Evolutionary conservation across 306 rosid species (phyloP), one percentile per base, ranked within the genome.

Genomic region (Sindora glabra): DNA sequence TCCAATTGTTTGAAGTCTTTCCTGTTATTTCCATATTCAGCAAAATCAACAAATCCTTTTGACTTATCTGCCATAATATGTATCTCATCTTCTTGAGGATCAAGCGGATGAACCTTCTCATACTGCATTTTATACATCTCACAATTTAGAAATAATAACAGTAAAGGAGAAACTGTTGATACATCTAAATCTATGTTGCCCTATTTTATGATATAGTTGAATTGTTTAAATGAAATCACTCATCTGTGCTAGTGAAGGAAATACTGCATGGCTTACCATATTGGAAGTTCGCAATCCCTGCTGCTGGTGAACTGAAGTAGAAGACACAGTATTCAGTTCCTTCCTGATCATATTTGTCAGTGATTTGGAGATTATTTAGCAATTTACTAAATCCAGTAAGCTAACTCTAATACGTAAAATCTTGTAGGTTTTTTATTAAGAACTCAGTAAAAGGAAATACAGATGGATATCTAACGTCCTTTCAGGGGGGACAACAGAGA

Each of bases 31-130:
- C 73, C 72, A 76, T 53, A 23, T 42, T 66, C 55, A 10, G 69
- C 59, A 50, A 64, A 40, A 62, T 75, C 58, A 34, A 44, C 48
- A 45, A 62, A 59, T 32, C 56, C 41, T 34, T 48, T 73, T 12
- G 68, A 62, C 10, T 71, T 66, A 17, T 48, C 54, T 34, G 27
- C 63, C 62, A 46, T 57, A 33, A 17, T 32, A 64, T 56, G 44
- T 40, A 34, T 68, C 62, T 30, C 64, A 61, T 61, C 62, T 11
- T 67, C 64, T 38, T 73, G 79, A 62, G 52, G 62, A 52, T 79
- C 84, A 67, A 81, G 61, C 42, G 80, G 82, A 59, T 79, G 86
- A 52, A 86, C 70, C 70, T 71, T 83, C 63, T 67, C 80, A 86
- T 67, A 69, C 90, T 81, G 76, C 58, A 68, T 48, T 26, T 38